Base-by-base conservation (phyloP, 1,284 basidiomycete species). In the Leccinum pseudoinsigne region DNA sequence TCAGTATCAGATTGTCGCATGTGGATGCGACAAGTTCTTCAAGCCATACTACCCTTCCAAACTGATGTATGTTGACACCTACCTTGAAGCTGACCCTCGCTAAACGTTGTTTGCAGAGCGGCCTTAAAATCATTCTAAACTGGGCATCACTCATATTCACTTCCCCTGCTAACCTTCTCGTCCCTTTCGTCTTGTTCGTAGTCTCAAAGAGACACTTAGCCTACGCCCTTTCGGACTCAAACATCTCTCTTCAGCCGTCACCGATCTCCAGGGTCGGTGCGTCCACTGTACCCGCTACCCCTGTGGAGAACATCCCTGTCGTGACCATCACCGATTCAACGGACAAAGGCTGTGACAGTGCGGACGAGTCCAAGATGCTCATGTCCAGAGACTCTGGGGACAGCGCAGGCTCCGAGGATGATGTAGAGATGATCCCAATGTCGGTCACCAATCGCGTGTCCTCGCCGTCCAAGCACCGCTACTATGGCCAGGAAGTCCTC, bases 81-180 rank as follows among this genome's bases (percentile, higher is more conserved):
- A 3, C 28, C 11, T 45, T 9, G 4, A 12, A 4, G 1, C n/a
- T 16, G 9, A 50, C 40, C 3, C 36, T 11, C 16, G 42, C 10
- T 55, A 6, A 45, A 59, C 26, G 61, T 18, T 9, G 12, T 50
- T 56, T 56, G 12, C 31, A 70, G 69, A 61, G 31, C 34, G 62
- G 66, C 31, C 55, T 71, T 21, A 21, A 21, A 9, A 59, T n/a
- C 0, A 71, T 71, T 55, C 50, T 71, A 6, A 73, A 71, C n/a
- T 71, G 69, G 69, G 68, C 69, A 5, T 71, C 69, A 2, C 68
- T 73, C 28, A 57, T 71, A 60, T 68, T 71, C 54, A 72, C 71
- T 1, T 62, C 66, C 3, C 71, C 69, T 16, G 58, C 66, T 3
- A 70, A 70, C 55, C 71, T 70, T 23, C 66, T 70, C 54, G 31